Base-by-base conservation (phyloP, 768 basidiomycete species). In the Serendipita indica region DNA sequence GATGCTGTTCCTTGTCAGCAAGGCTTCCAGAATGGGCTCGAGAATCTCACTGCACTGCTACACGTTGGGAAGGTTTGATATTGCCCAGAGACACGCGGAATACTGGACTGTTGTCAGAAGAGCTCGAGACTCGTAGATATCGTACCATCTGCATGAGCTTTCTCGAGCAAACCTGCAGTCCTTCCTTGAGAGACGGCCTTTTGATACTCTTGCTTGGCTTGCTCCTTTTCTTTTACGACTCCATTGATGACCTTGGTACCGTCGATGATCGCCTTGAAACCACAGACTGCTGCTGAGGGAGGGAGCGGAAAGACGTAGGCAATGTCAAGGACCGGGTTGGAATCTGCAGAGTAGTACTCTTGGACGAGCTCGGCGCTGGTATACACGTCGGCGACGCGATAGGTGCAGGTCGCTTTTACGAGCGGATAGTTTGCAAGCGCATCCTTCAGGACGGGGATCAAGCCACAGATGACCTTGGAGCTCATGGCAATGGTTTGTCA, bases 1-100 rank as follows among this genome's bases (percentile, higher is more conserved):
- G 57, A 39, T 34, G n/a, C 57, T 58, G 43, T 14, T 58, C 14
- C n/a, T 18, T 14, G 28, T 6, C 13, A 7, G 57, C n/a, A 5
- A 4, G 16, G 13, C 18, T 34, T 7, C 7, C 32, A 20, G 34
- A 13, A 27, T 5, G 4, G 18, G 10, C 32, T 20, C 10, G 25
- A 14, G 25, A 4, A 16, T 16, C 57, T 27, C 33, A 58, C 57
- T 58, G 13, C 34, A 58, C 33, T 6, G 4, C 28, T 16, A 58
- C 22, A 3, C 13, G 7, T 13, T 18, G 13, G 4, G 18, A n/a
- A 5, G 57, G 18, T 14, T 34, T 32, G 34, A 58, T 58, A 28
- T 58, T 58, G 14, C 57, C 57, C 13, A 58, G 57, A 20, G 57
- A 58, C 3, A 58, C 33, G n/a, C 5, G 5, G 35, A 58, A 58